Evolutionary conservation across 495 filamentous ascomycete species (phyloP).

Genomic region (Aeminium ludgeri): DNA sequence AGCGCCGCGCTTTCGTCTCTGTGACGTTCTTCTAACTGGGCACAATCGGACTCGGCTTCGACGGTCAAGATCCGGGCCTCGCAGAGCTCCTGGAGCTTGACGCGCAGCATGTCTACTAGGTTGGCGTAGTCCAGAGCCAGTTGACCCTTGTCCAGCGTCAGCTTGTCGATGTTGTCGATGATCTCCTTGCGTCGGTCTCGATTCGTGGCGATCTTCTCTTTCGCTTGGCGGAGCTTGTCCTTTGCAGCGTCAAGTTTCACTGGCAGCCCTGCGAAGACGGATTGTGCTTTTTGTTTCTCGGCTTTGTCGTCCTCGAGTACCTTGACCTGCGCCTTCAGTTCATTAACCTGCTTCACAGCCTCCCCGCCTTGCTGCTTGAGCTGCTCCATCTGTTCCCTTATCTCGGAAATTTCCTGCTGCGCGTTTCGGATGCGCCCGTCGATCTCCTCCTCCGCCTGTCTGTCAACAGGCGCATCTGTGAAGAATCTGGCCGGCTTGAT

Average conservation of each 20-base stretch:
- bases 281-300: constrained; percentile 41
- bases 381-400: constrained; percentile 12
- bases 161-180: constrained; percentile 35
- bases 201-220: constrained; percentile 29
- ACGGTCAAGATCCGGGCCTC: constrained; percentile 50
- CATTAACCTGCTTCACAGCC: constrained; percentile 3
- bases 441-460: constrained; percentile 36
- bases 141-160: constrained; percentile 45
- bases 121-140: constrained; percentile 47
- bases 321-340: constrained; percentile 22
- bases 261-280: constrained; percentile 48
- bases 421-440: constrained; percentile 29
- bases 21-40: constrained; percentile 45
- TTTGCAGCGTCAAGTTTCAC: constrained; percentile 45
- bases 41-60: constrained; percentile 66
- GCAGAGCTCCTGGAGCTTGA: constrained; percentile 43
- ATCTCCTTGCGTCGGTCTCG: constrained; percentile 28
- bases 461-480: constrained; percentile 62
- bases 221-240: constrained; percentile 28
- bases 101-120: constrained; percentile 41
- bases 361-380: constrained; percentile 19
- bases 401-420: constrained; percentile 21
- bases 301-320: constrained; percentile 36
- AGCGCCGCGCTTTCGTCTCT: constrained; percentile 37
- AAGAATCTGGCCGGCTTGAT: constrained; percentile 44